These are phyloP conservation scores for Inga laurina DNA, from an alignment of 306 rosid genomes.

Conservation along the genomic window DNA sequence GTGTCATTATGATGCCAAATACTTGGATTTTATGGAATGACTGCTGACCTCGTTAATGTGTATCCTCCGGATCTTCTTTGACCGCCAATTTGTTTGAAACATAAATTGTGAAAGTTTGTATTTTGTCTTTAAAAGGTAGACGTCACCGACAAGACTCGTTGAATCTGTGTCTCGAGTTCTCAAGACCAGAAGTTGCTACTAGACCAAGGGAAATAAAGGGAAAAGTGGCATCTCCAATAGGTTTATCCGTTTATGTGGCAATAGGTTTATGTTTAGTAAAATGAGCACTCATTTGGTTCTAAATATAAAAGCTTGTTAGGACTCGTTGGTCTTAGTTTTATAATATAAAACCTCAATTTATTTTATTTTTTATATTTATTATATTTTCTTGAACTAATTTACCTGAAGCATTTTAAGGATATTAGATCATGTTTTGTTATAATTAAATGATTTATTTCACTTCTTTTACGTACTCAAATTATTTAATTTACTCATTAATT, in stretches of 20 bases:
- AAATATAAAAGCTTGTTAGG: no score
- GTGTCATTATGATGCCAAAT: conserved; percentile 29
- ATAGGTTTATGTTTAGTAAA: not conserved
- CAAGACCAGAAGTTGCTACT: not conserved
- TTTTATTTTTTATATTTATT: no score
- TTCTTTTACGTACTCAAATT: no score
- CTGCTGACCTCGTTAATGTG: conserved; percentile 19
- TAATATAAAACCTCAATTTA: no score
- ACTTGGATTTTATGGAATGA: conserved; percentile 24
- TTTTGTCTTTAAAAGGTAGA: not conserved
- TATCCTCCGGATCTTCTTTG: not conserved
- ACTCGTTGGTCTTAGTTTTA: no score
- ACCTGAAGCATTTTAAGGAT: no score
- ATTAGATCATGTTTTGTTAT: no score
- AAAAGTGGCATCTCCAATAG: not conserved
- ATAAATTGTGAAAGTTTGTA: not conserved
- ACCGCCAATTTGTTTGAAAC: conserved; percentile 1
- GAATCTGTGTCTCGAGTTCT: not conserved
- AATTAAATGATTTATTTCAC: no score
- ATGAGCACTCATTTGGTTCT: not conserved
- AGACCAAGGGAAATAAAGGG: not conserved
- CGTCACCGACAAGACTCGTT: not conserved
- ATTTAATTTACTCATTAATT: no score
- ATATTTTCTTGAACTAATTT: no score
- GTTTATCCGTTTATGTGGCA: not conserved